Evolutionary conservation across 305 asterid species (phyloP), one percentile per base, ranked within the genome.

Genomic region (Petunia hybrid): DNA sequence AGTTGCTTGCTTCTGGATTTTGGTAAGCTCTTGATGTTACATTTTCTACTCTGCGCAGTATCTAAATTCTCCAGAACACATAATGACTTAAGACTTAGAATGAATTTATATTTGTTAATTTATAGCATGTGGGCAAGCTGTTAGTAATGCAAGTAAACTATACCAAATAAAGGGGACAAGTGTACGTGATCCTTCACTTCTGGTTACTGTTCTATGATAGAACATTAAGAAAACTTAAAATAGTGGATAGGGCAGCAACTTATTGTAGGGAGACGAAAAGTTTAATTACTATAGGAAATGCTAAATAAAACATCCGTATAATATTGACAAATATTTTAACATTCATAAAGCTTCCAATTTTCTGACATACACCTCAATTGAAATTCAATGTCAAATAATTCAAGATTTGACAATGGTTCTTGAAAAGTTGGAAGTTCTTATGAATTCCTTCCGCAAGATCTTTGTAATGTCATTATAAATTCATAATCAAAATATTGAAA

Each of bases 1-100:
- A 95, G 89, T 85, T 95, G 88, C 98, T 95, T 45, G 99, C 95
- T 88, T 95, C 99, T 62, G 98, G 99, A 79, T 95, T 91, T 65
- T 95, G 99, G 98, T 95, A 91, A 75, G 90, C 80, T 78, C 79
- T 81, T 43, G 67, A 42, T 78, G 57, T 82, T 79, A 3, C 66
- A 31, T 78, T 43, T 67, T 7, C 61, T 45, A 64, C 8, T 64
- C 6, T 61, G 41, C 39, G 12, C 14, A 8, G 46, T 69, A 40
- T 65, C 61, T n/a, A 5, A 36, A 8, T 65, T 48, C 42, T 56
- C 43, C 12, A 51, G 46, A 14, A 71, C 43, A 31, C 43, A 1
- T 46, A 70, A 70, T 46, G 77, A 70, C 43, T 70, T n/a, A 13
- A 10, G 9, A 70, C 74, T 51, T 41, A 22, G 63, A 80, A 4